Conservation (phyloP, 2,329 filamentous ascomycete genomes). For the Diplodia corticola region DNA sequence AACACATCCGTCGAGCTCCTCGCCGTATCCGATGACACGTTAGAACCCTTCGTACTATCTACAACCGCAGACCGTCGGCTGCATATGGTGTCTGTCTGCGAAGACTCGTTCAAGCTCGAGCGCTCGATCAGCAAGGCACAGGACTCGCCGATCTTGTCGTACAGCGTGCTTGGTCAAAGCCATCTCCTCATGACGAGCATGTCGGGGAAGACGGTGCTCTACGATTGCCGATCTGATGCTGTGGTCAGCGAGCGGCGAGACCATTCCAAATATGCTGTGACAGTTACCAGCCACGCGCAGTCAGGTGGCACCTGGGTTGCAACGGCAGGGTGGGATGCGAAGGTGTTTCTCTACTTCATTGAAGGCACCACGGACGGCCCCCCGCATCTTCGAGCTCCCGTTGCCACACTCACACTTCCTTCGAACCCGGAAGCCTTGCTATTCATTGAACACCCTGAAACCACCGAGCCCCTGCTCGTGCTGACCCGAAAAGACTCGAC, state of each 20-base stretch:
- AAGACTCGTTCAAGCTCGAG: slow-evolving; percentile 34
- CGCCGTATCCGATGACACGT: slow-evolving; percentile 25
- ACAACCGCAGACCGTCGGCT: slow-evolving; percentile 46
- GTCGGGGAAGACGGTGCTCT: slow-evolving; percentile 58
- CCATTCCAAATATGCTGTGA: slow-evolving; percentile 61
- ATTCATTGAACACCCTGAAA: slow-evolving; percentile 54
- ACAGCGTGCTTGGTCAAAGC: slow-evolving; percentile 44
- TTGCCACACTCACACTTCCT: slow-evolving; percentile 46
- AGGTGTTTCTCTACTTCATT: slow-evolving; percentile 53
- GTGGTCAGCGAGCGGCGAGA: slow-evolving; percentile 54
- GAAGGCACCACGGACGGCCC: slow-evolving; percentile 27
- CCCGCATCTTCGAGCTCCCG: slow-evolving; percentile 29
- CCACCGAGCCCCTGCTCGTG: slow-evolving; percentile 50
- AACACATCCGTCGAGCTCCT: slow-evolving; percentile 48
- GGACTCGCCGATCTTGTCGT: slow-evolving; percentile 58
- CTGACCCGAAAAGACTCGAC: slow-evolving; percentile 60
- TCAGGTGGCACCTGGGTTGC: slow-evolving; percentile 44
- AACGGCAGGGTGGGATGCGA: slow-evolving; percentile 63
- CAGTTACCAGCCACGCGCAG: slow-evolving; percentile 46
- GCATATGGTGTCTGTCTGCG: slow-evolving; percentile 44
- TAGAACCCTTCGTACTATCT: slow-evolving; percentile 33
- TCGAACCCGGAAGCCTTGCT: slow-evolving; percentile 60
- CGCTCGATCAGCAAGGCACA: slow-evolving; percentile 44
- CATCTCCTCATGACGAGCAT: slow-evolving; percentile 58
- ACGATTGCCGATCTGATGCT: slow-evolving; percentile 41